Base-by-base conservation (phyloP, 352 stramenopile genomes). In the Globisporangium polare region DNA sequence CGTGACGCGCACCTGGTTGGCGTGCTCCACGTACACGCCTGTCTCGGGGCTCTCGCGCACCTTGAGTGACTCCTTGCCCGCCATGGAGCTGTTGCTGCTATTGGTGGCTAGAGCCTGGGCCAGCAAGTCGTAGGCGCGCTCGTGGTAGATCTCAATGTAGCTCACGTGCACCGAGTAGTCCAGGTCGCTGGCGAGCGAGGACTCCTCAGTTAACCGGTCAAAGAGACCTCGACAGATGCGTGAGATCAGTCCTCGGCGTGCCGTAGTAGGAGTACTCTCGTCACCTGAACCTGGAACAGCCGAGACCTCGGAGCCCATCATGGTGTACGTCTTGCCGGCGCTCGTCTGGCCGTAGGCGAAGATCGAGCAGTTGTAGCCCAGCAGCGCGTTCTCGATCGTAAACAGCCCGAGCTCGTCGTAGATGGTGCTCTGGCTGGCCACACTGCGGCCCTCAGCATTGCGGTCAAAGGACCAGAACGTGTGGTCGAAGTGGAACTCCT, bases 91-190 rank as follows among this genome's bases (percentile, higher is more conserved):
- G 8, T 33, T 33, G 9, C 6, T 39, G 12, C 9, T 35, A 5
- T 27, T 20, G 4, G 41, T 41, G 52, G 24, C 57, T 9, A 47
- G 37, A 12, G 62, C 24, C 24, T 72, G 63, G 20, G 63, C 65
- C 3, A 94, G 66, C 10, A 94, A 47, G 42, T 92, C 83, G 42
- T 88, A 92, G 8, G 91, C 81, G 49, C 59, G 81, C 39, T 94
- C 83, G 20, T 92, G 77, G 58, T 89, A 91, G 24, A 94, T 86
- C 60, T 92, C 85, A n/a, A 92, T 74, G 59, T 88, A 94, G 60
- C 80, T 92, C 51, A 94, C 72, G 53, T 88, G 68, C 3, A 91
- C 62, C 26, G 69, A 58, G 52, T 64, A 73, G 18, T 67, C 60
- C 9, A 22, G 37, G 9, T 41, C 17, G 58, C 18, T 12, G 54